Conservation (phyloP, 2,329 filamentous ascomycete species). For the Trichoderma hamatum region DNA sequence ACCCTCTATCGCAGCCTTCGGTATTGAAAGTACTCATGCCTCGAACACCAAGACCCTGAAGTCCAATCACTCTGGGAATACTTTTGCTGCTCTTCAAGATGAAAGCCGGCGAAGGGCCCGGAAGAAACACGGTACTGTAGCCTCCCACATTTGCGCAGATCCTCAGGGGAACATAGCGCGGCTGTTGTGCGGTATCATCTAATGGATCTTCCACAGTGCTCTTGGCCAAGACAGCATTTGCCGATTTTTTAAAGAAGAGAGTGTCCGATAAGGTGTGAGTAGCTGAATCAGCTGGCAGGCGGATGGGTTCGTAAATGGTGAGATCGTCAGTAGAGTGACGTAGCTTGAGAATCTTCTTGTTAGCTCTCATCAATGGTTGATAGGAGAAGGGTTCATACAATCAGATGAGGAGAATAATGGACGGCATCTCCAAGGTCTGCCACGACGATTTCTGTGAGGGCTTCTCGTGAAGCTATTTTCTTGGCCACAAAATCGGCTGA, state of each 20-base stretch:
- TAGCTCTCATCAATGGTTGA: neutral
- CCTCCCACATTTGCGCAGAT: constrained; percentile 69
- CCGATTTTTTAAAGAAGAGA: constrained; percentile 75
- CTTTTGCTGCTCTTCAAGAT: constrained; percentile 81
- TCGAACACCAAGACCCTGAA: constrained; percentile 69
- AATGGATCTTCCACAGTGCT: constrained; percentile 53
- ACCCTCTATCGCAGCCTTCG: constrained; percentile 75
- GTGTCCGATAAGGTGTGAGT: constrained; percentile 52
- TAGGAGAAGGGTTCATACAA: constrained; percentile 58
- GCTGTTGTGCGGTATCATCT: constrained; percentile 52
- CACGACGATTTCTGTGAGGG: constrained; percentile 76
- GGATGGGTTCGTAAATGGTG: constrained; percentile 82
- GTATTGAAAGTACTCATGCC: constrained; percentile 78
- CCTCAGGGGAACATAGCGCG: constrained; percentile 57
- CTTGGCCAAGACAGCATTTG: constrained; percentile 69
- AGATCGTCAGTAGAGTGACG: constrained; percentile 81
- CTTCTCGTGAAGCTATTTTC: constrained; percentile 72
- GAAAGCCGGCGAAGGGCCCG: constrained; percentile 78
- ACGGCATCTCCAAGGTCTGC: constrained; percentile 81
- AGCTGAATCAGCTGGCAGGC: constrained; percentile 45
- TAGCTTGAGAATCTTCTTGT: constrained; percentile 52
- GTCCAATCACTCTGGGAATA: constrained; percentile 70
- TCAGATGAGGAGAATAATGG: constrained; percentile 73
- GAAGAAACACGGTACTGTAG: constrained; percentile 80
- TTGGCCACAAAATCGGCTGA: constrained; percentile 70